Conservation (phyloP, 139 green algal genomes). For the Yamagishiella unicocca region DNA sequence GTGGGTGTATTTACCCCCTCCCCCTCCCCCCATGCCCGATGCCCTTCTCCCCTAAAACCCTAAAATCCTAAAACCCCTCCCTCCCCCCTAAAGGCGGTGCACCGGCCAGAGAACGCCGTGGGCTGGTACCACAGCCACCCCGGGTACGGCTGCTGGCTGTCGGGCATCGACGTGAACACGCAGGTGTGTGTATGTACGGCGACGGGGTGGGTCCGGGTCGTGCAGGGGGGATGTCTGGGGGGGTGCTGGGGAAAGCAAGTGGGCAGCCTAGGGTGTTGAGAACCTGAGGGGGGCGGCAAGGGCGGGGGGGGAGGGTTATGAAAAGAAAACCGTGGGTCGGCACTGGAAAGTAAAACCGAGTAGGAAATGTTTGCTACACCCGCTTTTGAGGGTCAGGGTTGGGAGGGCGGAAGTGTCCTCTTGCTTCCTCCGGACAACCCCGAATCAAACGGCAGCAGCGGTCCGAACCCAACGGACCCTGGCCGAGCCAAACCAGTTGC, state of each 20-base stretch:
- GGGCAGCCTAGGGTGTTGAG: neutral
- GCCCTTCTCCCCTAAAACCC: neutral
- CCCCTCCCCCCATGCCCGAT: neutral
- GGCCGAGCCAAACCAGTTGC: too few relatives aligned
- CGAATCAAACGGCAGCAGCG: too few relatives aligned
- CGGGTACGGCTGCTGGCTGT: constrained; percentile 99
- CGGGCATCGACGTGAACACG: constrained; percentile 87
- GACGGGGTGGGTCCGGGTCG: too few relatives aligned
- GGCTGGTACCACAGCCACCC: constrained; percentile 99
- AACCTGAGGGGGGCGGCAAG: too few relatives aligned
- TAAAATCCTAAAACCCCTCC: neutral
- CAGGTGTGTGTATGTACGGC: constrained; percentile 61
- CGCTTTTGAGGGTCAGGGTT: too few relatives aligned
- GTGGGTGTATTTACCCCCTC: neutral
- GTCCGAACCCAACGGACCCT: too few relatives aligned
- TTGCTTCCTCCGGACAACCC: too few relatives aligned
- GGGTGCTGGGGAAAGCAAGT: neutral
- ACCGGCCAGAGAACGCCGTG: constrained; percentile 93
- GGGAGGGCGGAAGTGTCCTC: too few relatives aligned
- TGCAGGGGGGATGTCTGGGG: neutral
- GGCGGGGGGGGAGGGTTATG: too few relatives aligned
- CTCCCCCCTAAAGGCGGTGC: constrained; percentile 67
- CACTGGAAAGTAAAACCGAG: too few relatives aligned
- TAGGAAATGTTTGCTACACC: too few relatives aligned
- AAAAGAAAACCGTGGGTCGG: too few relatives aligned